These are phyloP conservation scores for Erythrobasidium hasegawianum DNA, from an alignment of 1,284 basidiomycete species.

Conservation along the genomic window DNA sequence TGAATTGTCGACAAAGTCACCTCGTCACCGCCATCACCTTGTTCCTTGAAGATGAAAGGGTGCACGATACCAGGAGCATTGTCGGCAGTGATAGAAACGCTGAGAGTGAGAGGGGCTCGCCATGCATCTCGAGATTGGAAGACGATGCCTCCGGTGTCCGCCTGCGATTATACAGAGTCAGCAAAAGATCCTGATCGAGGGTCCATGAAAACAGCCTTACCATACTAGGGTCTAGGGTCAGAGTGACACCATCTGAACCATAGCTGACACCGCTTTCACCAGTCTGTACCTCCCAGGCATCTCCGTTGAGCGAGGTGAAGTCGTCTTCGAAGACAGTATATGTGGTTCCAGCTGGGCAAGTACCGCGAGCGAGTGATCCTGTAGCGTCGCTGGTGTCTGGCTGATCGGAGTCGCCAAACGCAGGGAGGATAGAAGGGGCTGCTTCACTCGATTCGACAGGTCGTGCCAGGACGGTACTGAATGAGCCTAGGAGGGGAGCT, in stretches of 20 bases:
- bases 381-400: background rate
- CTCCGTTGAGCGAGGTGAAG: background rate
- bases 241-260: background rate
- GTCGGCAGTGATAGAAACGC: background rate
- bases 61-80: background rate
- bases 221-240: background rate
- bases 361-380: background rate
- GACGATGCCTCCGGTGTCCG: background rate
- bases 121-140: background rate
- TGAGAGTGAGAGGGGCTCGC: background rate
- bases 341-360: background rate
- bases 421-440: too few relatives aligned
- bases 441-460: too few relatives aligned
- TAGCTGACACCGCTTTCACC: conserved; percentile 1
- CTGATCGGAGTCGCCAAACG: too few relatives aligned
- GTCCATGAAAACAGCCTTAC: too few relatives aligned
- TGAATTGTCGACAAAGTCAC: background rate
- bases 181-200: too few relatives aligned
- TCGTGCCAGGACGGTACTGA: too few relatives aligned
- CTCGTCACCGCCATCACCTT: conserved; percentile 1
- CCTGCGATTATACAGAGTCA: too few relatives aligned
- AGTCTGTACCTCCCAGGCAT: background rate
- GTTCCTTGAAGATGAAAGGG: conserved; percentile 8
- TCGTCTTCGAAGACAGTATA: background rate
- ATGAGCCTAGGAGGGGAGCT: too few relatives aligned